phyloP scores from a whole-genome alignment of 306 rosid species.

The Luffa acutangula region DNA sequence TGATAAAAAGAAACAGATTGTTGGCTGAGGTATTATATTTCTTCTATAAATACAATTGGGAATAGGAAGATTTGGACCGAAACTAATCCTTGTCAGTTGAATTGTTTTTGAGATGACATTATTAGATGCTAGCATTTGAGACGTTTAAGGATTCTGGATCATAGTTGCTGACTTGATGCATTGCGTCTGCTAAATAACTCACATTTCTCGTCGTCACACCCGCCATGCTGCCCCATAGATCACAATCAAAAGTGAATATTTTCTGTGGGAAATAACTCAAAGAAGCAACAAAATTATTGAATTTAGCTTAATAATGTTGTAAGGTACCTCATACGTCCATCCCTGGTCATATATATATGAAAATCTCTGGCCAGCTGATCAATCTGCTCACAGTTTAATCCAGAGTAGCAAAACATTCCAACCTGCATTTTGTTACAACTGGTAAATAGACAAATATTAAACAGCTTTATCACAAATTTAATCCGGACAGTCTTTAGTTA shows the following conservation, averaged over 20 bases:
- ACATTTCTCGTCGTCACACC: slow-evolving; percentile 38
- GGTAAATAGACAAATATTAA: background rate
- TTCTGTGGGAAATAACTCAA: background rate
- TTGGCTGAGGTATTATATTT: background rate
- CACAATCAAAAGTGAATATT: background rate
- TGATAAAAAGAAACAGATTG: background rate
- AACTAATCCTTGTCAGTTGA: background rate
- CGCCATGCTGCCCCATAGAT: slow-evolving; percentile 18
- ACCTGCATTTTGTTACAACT: slow-evolving; percentile 13
- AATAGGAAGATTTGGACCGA: background rate
- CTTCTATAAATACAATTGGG: background rate
- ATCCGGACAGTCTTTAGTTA: background rate
- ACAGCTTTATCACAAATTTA: background rate
- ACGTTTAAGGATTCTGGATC: background rate
- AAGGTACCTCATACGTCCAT: slow-evolving; percentile 30
- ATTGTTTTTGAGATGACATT: background rate
- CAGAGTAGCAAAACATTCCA: slow-evolving; percentile 31
- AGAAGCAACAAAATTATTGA: background rate
- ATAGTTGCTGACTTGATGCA: slow-evolving; percentile 16
- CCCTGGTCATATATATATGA: slow-evolving; percentile 23
- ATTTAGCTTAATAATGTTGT: background rate
- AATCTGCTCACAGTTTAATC: slow-evolving; percentile 19
- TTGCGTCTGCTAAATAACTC: slow-evolving; percentile 32
- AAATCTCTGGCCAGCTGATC: slow-evolving; percentile 24
- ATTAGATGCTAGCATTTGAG: slow-evolving; percentile 7